These are phyloP conservation scores for Panaeolus papilionaceus DNA, from an alignment of 768 basidiomycete genomes.

Conservation along the genomic window DNA sequence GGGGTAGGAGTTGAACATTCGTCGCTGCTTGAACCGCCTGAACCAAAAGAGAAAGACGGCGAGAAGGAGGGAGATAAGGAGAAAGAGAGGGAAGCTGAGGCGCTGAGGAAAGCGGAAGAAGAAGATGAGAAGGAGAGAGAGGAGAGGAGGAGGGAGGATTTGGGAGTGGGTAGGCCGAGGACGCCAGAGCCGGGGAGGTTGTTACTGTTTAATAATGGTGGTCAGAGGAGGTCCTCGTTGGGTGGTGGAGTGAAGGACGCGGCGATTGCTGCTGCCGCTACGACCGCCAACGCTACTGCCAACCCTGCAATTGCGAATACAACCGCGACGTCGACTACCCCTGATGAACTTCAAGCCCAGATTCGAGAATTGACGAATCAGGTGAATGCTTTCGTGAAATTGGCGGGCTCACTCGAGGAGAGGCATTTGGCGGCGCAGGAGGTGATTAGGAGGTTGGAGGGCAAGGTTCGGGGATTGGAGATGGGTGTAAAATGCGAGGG, in stretches of 20 bases:
- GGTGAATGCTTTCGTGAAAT: constrained; percentile 75
- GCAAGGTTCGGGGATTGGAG: constrained; percentile 74
- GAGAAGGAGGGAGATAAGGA: background rate
- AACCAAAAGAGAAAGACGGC: background rate
- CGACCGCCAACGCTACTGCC: constrained; percentile 12
- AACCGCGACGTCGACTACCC: constrained; percentile 20
- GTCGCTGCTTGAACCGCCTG: background rate
- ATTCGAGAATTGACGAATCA: constrained; percentile 72
- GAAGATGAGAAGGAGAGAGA: constrained; percentile 54
- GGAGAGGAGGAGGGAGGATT: constrained; percentile 43
- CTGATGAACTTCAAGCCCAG: constrained; percentile 58
- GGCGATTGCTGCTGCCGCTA: constrained; percentile 14
- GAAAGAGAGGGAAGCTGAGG: constrained; percentile 25
- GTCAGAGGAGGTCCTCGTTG: constrained; percentile 14
- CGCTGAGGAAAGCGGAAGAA: constrained; percentile 31
- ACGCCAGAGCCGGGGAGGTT: constrained; percentile 78
- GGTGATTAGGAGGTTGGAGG: constrained; percentile 73
- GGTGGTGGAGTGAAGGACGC: background rate
- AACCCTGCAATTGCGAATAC: background rate
- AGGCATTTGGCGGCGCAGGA: constrained; percentile 80
- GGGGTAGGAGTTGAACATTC: constrained; percentile 9
- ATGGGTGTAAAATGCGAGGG: constrained; percentile 50
- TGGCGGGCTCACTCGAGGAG: constrained; percentile 74
- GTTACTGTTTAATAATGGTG: constrained; percentile 35
- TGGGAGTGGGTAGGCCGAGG: constrained; percentile 63